Evolutionary conservation across 2,329 filamentous ascomycete species (phyloP), one percentile per base, ranked within the genome.

Genomic region (Penicillium decumbens): DNA sequence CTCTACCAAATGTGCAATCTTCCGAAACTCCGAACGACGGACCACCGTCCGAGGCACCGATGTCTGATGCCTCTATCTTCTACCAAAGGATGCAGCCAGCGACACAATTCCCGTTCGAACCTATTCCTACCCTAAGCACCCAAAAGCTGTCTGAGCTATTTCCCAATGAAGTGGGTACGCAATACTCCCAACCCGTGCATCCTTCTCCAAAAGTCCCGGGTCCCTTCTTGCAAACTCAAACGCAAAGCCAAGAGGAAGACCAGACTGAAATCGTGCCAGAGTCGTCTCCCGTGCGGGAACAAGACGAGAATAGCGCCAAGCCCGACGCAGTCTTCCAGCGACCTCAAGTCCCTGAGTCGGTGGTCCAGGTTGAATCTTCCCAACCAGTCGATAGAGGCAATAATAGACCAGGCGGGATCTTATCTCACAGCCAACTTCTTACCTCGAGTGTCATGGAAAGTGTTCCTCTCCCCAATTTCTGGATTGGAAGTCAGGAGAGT

Each of bases 391-490:
- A 70, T 28, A 59, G 47, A n/a, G 53, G 46, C 15, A 45, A 53
- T 9, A 47, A 54, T 30, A 51, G 50, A 18, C 49, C 53, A 25
- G 58, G 51, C 27, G 57, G 54, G 2, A 47, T 71, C 2, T 41
- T 73, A 6, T 64, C 65, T 9, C 58, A 60, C 3, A 70, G 67
- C 41, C 68, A 72, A 37, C 59, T 72, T 38, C 53, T 74, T 24
- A 70, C 70, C 0, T 71, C 71, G 2, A 73, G 69, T 49, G 61
- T 74, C 15, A 72, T 74, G 71, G 71, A 74, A 44, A 74, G 71
- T 51, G 59, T 73, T 42, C 68, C 71, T 6, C 46, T 70, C n/a
- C 71, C 71, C 3, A 61, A 60, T 4, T 65, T 69, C 15, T 71
- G 69, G 64, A 62, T 65, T 56, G 62, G 62, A 6, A 73, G 68